These are phyloP conservation scores for Cryptococcus sp. DNA, from an alignment of 1,284 basidiomycete genomes.

Conservation along the genomic window DNA sequence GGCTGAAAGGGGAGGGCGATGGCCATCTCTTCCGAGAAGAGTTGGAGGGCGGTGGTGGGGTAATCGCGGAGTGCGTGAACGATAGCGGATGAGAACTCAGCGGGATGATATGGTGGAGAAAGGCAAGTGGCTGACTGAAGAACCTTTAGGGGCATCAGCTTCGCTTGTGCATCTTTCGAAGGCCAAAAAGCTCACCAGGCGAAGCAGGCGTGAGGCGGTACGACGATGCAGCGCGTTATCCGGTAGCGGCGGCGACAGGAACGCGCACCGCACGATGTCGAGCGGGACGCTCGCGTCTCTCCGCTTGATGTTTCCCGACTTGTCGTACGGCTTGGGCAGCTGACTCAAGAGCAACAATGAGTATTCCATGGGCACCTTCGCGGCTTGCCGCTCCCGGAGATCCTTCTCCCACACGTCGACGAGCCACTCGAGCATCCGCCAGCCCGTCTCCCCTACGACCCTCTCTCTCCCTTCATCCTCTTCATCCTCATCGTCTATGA, in stretches of 20 bases:
- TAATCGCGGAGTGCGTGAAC: no score
- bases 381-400: neutral
- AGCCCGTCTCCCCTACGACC: constrained; percentile 21
- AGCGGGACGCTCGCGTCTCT: constrained; percentile 23
- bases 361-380: constrained; percentile 1
- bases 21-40: no score
- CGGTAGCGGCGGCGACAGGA: neutral
- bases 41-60: no score
- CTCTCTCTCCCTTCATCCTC: constrained; percentile 14
- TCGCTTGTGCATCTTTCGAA: no score
- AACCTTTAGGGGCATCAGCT: no score
- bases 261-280: constrained; percentile 16
- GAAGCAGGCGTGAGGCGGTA: no score
- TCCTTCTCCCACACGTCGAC: constrained; percentile 33
- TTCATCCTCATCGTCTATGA: constrained; percentile 13
- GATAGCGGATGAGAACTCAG: no score
- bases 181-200: no score
- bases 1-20: neutral
- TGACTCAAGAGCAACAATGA: constrained; percentile 28
- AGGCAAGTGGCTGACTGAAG: no score
- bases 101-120: no score
- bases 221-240: no score
- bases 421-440: constrained; percentile 34
- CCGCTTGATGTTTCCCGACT: constrained; percentile 10
- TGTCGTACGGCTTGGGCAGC: constrained; percentile 18